These are phyloP conservation scores for Parmelia sp. DNA, from an alignment of 495 filamentous ascomycete genomes.

Conservation along the genomic window DNA sequence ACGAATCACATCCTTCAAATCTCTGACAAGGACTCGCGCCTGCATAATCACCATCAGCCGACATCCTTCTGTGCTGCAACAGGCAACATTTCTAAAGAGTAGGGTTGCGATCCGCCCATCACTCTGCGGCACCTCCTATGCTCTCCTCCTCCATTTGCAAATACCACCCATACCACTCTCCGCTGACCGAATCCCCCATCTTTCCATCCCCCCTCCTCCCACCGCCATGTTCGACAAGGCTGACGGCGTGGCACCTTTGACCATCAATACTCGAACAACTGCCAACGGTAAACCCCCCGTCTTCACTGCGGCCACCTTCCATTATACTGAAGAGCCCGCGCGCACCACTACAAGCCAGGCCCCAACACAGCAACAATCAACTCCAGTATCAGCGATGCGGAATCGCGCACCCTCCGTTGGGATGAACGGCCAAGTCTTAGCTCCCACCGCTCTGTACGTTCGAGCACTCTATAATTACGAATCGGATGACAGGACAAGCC, in stretches of 20 bases:
- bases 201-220: conserved; percentile 32
- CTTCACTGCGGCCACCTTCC: conserved; percentile 38
- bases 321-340: conserved; percentile 41
- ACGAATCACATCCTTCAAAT: neutral
- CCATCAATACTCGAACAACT: conserved; percentile 22
- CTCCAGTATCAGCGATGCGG: conserved; percentile 24
- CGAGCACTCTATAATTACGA: conserved; percentile 96
- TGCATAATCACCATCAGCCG: conserved; percentile 10
- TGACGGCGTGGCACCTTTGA: conserved; percentile 17
- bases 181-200: conserved; percentile 85
- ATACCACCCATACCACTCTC: conserved; percentile 12
- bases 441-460: conserved; percentile 80
- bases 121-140: conserved; percentile 12
- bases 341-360: conserved; percentile 29
- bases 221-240: conserved; percentile 20
- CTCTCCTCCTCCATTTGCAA: conserved; percentile 9
- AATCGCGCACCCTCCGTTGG: conserved; percentile 32
- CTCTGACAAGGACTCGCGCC: neutral
- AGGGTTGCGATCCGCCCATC: conserved; percentile 9
- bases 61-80: conserved; percentile 5
- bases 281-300: conserved; percentile 20
- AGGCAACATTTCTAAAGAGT: neutral
- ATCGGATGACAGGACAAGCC: conserved; percentile 89
- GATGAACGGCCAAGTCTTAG: conserved; percentile 64
- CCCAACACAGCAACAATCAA: conserved; percentile 15